Base-by-base conservation (phyloP, 2,329 filamentous ascomycete genomes). In the Fusarium coffeatum region DNA sequence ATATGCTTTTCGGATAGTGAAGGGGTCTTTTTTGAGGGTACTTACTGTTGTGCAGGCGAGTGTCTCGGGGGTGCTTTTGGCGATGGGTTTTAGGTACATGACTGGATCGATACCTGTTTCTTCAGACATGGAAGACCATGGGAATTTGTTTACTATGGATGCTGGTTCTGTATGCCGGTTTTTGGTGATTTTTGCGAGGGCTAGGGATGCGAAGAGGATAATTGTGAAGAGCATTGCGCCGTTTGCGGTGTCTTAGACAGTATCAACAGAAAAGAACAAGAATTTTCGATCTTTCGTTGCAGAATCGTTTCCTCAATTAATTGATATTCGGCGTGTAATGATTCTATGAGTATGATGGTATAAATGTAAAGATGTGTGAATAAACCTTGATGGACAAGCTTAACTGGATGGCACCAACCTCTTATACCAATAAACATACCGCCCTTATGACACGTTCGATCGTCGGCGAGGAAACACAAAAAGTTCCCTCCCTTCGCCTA, bases 101-200 rank as follows among this genome's bases (percentile, higher is more conserved):
- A 54, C 30, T 12, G 59, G 55, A 23, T 74, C 59, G 2, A 74
- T n/a, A 1, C 72, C 72, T 16, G 69, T 74, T 49, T 64, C 53
- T 3, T 62, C 43, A 5, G 50, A 5, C 27, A 71, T 67, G 1
- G 49, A 49, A 0, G 40, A 10, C 72, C 71, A 72, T n/a, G 57
- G 43, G 37, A 74, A 72, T 11, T 48, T 3, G 11, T 66, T 56
- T 11, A 73, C 25, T 8, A 46, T 30, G 2, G 55, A 4, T 10
- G 10, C 3, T 7, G 32, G 9, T 18, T 42, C 48, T 0, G 30
- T 13, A 1, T 50, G n/a, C 7, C 41, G 59, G 16, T 28, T 15
- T 23, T 55, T 30, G n/a, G 9, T 18, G 12, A 51, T 20, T 30
- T 8, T 27, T 22, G 50, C 55, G 0, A 67, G 30, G 7, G 34